A percentile compares a stretch with the other conserved stretches of the same genome.
Evolutionary conservation across 805 yeast species (phyloP).

Genomic region (Candida pini): DNA sequence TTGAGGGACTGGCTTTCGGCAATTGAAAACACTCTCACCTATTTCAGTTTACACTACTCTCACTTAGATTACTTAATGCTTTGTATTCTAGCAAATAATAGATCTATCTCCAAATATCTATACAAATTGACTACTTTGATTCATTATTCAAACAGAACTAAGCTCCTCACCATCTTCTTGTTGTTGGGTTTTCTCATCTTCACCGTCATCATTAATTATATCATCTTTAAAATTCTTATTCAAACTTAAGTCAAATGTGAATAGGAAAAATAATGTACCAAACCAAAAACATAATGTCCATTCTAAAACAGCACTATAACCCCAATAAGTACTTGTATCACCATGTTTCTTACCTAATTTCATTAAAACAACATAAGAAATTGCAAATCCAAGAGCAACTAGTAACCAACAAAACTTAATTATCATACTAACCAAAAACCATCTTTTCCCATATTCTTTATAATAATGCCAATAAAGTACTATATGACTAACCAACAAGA

Average conservation of each 20-base stretch:
- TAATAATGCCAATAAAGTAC: constrained; percentile 36
- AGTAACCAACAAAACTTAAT: constrained; percentile 62
- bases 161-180: constrained; percentile 1
- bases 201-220: constrained; percentile 4
- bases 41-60: no score
- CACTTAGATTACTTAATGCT: no score
- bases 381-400: constrained; percentile 61
- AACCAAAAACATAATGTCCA: constrained; percentile 88
- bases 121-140: no score
- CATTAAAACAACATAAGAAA: constrained; percentile 50
- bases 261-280: constrained; percentile 57
- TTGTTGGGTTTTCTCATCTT: no score
- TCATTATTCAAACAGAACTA: no score
- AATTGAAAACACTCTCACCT: no score
- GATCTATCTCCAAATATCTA: no score
- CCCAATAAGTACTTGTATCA: constrained; percentile 31
- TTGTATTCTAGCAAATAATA: no score
- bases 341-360: constrained; percentile 15
- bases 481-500: constrained; percentile 41
- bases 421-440: constrained; percentile 39
- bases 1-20: no score
- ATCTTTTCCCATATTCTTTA: constrained; percentile 17
- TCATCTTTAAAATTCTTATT: constrained; percentile 12
- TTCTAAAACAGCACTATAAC: constrained; percentile 63
- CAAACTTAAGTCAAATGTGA: constrained; percentile 57